Conservation (phyloP, 495 filamentous ascomycete genomes). For the Penicillium alfredii region DNA sequence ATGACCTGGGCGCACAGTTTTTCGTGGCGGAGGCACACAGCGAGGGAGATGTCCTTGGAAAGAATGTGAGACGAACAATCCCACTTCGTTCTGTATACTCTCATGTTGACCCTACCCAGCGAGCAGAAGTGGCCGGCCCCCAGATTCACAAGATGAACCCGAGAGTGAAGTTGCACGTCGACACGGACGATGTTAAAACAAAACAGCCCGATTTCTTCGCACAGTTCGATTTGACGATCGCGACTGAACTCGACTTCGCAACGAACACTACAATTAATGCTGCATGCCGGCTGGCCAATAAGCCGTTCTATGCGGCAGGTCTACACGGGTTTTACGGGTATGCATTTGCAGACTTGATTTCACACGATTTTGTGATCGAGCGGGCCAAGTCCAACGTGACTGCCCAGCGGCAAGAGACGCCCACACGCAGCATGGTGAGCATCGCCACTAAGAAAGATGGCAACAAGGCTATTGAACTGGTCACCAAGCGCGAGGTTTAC, state of each 20-base stretch:
- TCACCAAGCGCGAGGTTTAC: constrained; percentile 88
- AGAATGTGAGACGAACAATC: constrained; percentile 50
- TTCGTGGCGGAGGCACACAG: constrained; percentile 63
- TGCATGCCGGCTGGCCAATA: constrained; percentile 63
- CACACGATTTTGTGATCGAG: constrained; percentile 82
- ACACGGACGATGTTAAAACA: constrained; percentile 55
- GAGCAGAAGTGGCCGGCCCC: constrained; percentile 75
- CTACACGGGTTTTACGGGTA: constrained; percentile 91
- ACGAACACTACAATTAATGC: constrained; percentile 74
- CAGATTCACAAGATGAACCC: constrained; percentile 84
- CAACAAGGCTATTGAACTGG: constrained; percentile 73
- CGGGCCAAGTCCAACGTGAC: constrained; percentile 70
- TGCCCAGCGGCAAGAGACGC: constrained; percentile 63
- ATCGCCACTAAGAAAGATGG: constrained; percentile 67
- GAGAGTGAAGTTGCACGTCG: constrained; percentile 68
- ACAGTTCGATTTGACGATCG: constrained; percentile 79
- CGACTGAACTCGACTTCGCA: constrained; percentile 75
- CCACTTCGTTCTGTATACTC: background rate
- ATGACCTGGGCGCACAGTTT: constrained; percentile 85
- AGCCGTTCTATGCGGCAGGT: constrained; percentile 82
- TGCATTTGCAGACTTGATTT: constrained; percentile 86
- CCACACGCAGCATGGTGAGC: constrained; percentile 68
- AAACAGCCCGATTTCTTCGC: constrained; percentile 68
- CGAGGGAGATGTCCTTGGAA: constrained; percentile 49
- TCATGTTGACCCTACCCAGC: constrained; percentile 34